Evolutionary conservation across 164 flowering plant species (phyloP), one percentile per base, ranked within the genome.

Genomic region (Nymphaea colorata): DNA sequence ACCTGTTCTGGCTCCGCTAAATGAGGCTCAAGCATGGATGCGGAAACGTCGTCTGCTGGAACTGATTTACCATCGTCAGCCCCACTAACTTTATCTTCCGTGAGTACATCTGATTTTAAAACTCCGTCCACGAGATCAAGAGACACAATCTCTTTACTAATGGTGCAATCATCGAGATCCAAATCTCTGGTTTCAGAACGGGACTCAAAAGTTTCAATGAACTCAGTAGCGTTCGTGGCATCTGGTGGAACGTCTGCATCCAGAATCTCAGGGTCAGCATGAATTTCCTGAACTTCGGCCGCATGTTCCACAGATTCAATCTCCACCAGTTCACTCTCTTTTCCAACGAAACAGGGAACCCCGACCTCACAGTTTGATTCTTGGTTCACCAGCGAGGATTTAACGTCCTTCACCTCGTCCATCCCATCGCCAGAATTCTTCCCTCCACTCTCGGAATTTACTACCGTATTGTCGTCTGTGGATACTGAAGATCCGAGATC

Each of bases 251-350:
- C 10, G 4, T 61, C 41, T 8, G 36, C 57, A 47, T 7, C 17
- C 43, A 15, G 14, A 57, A 36, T 25, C 18, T 25, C 57, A 15
- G 43, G 16, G 41, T 66, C 67, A 16, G 36, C 61, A 51, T 42
- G 42, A 7, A 25, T 14, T 16, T 17, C 66, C 64, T 43, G 67
- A 75, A 42, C 62, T 25, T 15, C 65, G 60, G 64, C 10, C 25
- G 64, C 73, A 16, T 68, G 65, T 41, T 42, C 53, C 42, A 45
- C 55, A 43, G 41, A n/a, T 64, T 57, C n/a, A 63, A 5, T 44
- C 43, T 65, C 36, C 14, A 51, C 6, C 16, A 25, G n/a, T 65
- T 65, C 67, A 65, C 25, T 65, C 43, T 14, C 55, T 25, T 10
- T 41, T 12, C 14, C 51, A 65, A 42, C 43, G 15, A 7, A 44